phyloP scores from a whole-genome alignment of 257 asterid species.

The Petunia axillaris region DNA sequence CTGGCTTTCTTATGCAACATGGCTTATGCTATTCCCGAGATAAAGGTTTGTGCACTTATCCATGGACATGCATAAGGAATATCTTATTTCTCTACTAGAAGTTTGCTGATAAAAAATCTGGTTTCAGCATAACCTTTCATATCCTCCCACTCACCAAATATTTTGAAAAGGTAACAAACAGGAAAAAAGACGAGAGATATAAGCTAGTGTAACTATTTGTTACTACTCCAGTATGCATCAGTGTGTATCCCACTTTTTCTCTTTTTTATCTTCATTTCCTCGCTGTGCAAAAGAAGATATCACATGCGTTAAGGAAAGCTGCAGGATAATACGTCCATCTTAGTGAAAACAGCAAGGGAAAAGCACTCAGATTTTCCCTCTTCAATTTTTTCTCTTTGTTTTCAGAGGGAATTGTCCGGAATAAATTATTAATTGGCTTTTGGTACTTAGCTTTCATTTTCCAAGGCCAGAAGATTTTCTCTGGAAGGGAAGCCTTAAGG shows the following conservation, averaged over 20 bases:
- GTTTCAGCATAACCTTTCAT: not conserved
- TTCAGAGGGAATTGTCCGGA: not conserved
- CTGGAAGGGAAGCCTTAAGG: not conserved
- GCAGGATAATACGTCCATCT: not conserved
- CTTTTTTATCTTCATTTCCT: not conserved
- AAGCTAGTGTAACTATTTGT: not conserved
- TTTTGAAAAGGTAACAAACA: not conserved
- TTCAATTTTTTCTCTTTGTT: not conserved
- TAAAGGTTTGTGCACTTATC: constrained; percentile 56
- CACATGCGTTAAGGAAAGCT: not conserved
- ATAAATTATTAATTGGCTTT: not conserved
- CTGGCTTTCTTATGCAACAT: constrained; percentile 84
- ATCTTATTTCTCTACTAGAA: not conserved
- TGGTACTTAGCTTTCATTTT: not conserved
- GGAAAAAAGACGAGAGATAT: not conserved
- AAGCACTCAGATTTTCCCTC: not conserved
- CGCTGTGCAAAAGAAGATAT: not conserved
- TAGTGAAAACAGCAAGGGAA: not conserved
- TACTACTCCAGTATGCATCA: not conserved
- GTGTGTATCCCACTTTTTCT: not conserved
- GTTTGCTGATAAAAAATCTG: not conserved
- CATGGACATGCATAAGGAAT: not conserved
- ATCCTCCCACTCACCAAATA: not conserved
- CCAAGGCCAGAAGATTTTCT: not conserved
- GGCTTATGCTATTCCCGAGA: constrained; percentile 79